Evolutionary conservation across 73 alveolate species (phyloP), one percentile per base, ranked within the genome.

Genomic region (Paramecium octaurelia): DNA sequence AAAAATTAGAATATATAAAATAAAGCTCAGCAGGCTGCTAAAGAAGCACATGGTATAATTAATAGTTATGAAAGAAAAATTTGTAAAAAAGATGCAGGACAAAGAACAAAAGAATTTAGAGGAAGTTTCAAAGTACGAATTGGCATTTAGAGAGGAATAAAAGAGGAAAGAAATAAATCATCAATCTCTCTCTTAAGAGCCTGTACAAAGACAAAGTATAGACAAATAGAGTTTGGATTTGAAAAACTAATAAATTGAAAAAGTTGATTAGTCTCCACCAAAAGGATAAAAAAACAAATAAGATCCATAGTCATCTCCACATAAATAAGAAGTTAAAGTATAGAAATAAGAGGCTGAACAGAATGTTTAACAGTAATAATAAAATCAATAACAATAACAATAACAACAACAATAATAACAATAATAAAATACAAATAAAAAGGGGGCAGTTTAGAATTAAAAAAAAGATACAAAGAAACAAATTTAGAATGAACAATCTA

Each of bases 1-100:
- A 92, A 97, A 24, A 27, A 40, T 14, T 48, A 80, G 75, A 40
- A 80, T 80, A 80, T 80, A 21, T 35, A 42, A 46, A 24, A 14
- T 24, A 23, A 80, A 64, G 91, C 91, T 23, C 20, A 80, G 20
- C n/a, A 43, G 23, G 91, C 91, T 16, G 36, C 76, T 18, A 46
- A 80, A 35, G 91, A 44, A 2, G 91, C 91, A 10, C 70, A 46
- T 42, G 70, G 91, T 80, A 80, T 6, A 7, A 8, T 31, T 75
- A 10, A 1, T 1, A 20, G 1, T 44, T n/a, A 31, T 20, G 4
- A 5, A 12, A 80, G 91, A 80, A 48, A 80, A 80, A 80, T 80
- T 42, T 42, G 34, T 42, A 0, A 80, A 80, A 80, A 43, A 43
- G 31, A 24, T 31, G 57, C 2, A 80, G 54, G 91, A 80, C 31